Evolutionary conservation across 495 filamentous ascomycete species (phyloP).

Genomic region (Filosporella fistucella): DNA sequence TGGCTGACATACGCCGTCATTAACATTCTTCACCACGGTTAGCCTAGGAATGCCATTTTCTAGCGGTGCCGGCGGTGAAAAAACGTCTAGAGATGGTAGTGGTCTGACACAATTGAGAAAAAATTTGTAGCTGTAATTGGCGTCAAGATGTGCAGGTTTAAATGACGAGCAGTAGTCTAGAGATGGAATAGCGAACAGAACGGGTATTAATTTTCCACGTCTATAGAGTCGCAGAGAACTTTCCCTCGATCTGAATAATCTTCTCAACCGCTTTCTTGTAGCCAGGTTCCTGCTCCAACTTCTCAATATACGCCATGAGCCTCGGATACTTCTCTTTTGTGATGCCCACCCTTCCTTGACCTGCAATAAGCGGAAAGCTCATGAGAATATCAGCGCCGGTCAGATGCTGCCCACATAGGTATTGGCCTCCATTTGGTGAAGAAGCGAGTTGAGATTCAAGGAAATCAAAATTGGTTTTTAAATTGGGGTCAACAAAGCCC

Average conservation of each 20-base stretch:
- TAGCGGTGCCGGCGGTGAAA: too few relatives aligned
- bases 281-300: slow-evolving; percentile 55
- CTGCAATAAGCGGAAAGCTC: slow-evolving; percentile 65
- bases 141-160: too few relatives aligned
- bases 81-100: too few relatives aligned
- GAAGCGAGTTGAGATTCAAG: slow-evolving; percentile 66
- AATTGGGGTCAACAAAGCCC: slow-evolving; percentile 57
- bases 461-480: slow-evolving; percentile 63
- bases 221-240: too few relatives aligned
- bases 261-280: slow-evolving; percentile 52
- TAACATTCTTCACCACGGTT: too few relatives aligned
- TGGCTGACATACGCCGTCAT: too few relatives aligned
- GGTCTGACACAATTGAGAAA: too few relatives aligned
- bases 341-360: slow-evolving; percentile 34
- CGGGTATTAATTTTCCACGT: too few relatives aligned
- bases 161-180: too few relatives aligned
- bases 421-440: slow-evolving; percentile 57
- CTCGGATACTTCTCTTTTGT: slow-evolving; percentile 52
- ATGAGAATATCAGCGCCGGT: slow-evolving; percentile 80
- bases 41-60: too few relatives aligned
- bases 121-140: too few relatives aligned
- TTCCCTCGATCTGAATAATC: slow-evolving; percentile 57
- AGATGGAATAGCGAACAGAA: too few relatives aligned
- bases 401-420: slow-evolving; percentile 65
- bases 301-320: slow-evolving; percentile 57